phyloP scores from a whole-genome alignment of 768 basidiomycete genomes.

The Russula olivacea region DNA sequence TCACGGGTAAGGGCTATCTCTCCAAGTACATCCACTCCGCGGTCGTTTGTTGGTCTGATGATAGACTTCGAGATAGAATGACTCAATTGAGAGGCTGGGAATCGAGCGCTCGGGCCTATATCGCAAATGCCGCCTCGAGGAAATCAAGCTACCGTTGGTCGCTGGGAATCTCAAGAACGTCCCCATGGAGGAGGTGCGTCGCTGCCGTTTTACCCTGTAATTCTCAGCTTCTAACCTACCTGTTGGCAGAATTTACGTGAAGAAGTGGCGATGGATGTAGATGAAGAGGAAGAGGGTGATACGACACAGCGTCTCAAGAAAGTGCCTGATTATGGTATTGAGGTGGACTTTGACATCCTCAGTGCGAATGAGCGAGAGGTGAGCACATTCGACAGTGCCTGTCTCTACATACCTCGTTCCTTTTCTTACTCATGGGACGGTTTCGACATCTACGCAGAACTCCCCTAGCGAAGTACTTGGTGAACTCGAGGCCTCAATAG shows the following conservation, averaged over 20 bases:
- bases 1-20: conserved; percentile 48
- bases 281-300: conserved; percentile 67
- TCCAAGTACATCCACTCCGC: not conserved
- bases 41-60: not conserved
- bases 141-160: conserved; percentile 74
- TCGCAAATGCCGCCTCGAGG: conserved; percentile 89
- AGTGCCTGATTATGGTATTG: conserved; percentile 81
- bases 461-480: conserved; percentile 58
- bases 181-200: conserved; percentile 86
- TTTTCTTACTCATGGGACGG: not conserved
- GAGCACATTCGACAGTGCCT: conserved; percentile 22
- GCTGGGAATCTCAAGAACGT: conserved; percentile 78
- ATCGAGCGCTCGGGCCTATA: conserved; percentile 84
- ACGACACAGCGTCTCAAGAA: conserved; percentile 53
- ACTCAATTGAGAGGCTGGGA: conserved; percentile 84
- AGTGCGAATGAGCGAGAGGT: conserved; percentile 72
- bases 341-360: conserved; percentile 74
- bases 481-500: conserved; percentile 67
- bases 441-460: conserved; percentile 37
- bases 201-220: not conserved
- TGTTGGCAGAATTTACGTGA: conserved; percentile 62
- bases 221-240: not conserved
- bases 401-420: not conserved
- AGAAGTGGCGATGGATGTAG: conserved; percentile 87
- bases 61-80: conserved; percentile 45